These are phyloP conservation scores for Artemisia annua DNA, from an alignment of 129 eudicot species.

Conservation along the genomic window DNA sequence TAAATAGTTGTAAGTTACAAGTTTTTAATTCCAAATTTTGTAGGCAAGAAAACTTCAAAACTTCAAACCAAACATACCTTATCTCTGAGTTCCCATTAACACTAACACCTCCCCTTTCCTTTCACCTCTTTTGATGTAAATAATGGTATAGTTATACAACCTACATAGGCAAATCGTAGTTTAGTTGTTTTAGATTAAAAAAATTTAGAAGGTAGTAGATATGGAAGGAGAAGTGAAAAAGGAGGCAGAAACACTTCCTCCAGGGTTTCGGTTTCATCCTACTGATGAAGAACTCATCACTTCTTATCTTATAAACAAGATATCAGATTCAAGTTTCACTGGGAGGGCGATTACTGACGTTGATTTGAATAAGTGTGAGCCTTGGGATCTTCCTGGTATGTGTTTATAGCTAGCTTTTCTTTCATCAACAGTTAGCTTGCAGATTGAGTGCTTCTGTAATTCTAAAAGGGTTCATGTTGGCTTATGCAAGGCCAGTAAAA, in stretches of 20 bases:
- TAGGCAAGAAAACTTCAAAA: no score
- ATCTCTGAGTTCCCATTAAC: no score
- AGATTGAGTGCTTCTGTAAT: background rate
- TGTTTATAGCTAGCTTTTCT: background rate
- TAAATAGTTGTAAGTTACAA: no score
- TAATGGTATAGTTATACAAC: no score
- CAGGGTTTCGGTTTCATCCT: constrained; percentile 57
- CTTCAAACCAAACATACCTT: no score
- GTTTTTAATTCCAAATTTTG: no score
- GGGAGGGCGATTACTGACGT: constrained; percentile 55
- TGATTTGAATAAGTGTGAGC: constrained; percentile 53
- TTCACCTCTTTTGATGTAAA: no score
- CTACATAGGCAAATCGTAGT: constrained; percentile 5
- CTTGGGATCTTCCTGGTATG: constrained; percentile 65
- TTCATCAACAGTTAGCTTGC: background rate
- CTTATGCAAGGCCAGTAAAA: background rate
- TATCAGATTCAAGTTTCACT: constrained; percentile 41
- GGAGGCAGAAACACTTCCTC: constrained; percentile 46
- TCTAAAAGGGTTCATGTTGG: background rate
- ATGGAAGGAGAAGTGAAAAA: constrained; percentile 48
- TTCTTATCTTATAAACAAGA: constrained; percentile 47
- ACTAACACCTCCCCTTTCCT: no score
- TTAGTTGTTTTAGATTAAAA: background rate
- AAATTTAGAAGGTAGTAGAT: background rate
- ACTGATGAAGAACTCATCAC: constrained; percentile 50